These are phyloP conservation scores for Exserohilum turcica DNA, from an alignment of 2,329 filamentous ascomycete genomes.

Conservation along the genomic window DNA sequence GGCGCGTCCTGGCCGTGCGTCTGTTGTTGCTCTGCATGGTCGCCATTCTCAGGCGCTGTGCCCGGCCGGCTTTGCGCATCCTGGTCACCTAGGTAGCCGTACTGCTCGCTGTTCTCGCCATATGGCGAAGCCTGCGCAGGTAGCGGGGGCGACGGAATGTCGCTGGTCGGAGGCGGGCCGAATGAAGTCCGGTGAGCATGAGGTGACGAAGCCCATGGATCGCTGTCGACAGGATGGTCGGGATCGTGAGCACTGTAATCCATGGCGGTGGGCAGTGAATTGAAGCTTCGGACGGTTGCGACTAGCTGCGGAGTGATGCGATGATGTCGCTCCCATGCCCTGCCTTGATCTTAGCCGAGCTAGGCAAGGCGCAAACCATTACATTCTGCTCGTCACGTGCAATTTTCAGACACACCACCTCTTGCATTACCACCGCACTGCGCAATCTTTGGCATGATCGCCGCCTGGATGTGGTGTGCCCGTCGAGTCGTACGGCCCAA, in stretches of 20 bases:
- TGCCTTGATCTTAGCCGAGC: conserved; percentile 26
- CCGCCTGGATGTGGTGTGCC: conserved; percentile 43
- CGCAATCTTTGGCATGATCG: conserved; percentile 38
- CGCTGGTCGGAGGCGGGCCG: conserved; percentile 51
- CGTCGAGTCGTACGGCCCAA: conserved; percentile 41
- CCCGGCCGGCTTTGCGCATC: conserved; percentile 33
- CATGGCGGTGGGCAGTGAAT: conserved; percentile 54
- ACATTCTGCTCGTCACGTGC: conserved; percentile 36
- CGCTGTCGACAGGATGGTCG: conserved; percentile 61
- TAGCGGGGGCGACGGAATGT: conserved; percentile 49
- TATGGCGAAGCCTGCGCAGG: conserved; percentile 49
- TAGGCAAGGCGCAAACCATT: conserved; percentile 34
- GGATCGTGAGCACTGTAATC: conserved; percentile 68
- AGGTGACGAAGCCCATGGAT: conserved; percentile 69
- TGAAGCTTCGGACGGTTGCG: conserved; percentile 26
- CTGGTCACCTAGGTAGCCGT: conserved; percentile 44
- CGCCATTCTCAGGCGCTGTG: conserved; percentile 40
- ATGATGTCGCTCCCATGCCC: conserved; percentile 20
- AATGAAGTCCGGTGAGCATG: conserved; percentile 57
- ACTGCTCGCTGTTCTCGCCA: conserved; percentile 41
- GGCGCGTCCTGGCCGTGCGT: conserved; percentile 44
- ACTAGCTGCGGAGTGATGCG: conserved; percentile 26
- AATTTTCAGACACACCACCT: conserved; percentile 9
- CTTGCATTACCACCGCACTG: conserved; percentile 11
- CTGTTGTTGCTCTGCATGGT: conserved; percentile 37